Evolutionary conservation across 225 moss, liverwort and hornwort genomes (phyloP).

Genomic region (Lunularia cruciata): DNA sequence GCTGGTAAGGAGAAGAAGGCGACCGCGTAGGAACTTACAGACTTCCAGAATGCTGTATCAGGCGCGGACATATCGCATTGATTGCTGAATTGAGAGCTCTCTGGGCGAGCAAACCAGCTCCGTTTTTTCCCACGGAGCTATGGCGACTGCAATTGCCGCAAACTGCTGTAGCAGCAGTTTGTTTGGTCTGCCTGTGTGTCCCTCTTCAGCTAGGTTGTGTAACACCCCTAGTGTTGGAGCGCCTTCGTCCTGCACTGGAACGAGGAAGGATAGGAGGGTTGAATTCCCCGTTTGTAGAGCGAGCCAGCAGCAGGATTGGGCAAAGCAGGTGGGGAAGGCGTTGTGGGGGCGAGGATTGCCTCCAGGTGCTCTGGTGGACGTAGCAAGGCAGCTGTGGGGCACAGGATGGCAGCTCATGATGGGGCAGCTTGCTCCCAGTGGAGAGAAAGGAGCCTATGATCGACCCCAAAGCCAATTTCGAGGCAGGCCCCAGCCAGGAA

Average conservation of each 20-base stretch:
- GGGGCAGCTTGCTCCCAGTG: conserved; percentile 89
- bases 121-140: no score
- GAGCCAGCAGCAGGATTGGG: conserved; percentile 36
- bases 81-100: no score
- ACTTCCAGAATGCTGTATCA: no score
- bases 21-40: no score
- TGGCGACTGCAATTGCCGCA: not conserved
- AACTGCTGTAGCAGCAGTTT: conserved; percentile 7
- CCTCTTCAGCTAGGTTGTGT: not conserved
- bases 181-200: conserved; percentile 3
- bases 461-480: conserved; percentile 88
- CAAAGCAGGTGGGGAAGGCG: conserved; percentile 63
- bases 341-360: conserved; percentile 87
- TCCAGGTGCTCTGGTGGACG: conserved; percentile 70
- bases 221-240: not conserved
- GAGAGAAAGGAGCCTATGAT: conserved; percentile 54
- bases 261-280: not conserved
- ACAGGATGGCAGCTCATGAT: conserved; percentile 91
- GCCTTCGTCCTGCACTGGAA: not conserved
- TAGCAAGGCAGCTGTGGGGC: conserved; percentile 87
- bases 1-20: no score
- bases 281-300: conserved; percentile 9
- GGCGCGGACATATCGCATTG: no score
- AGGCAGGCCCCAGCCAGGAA: conserved; percentile 26
- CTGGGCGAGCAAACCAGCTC: no score